phyloP scores from a whole-genome alignment of 257 asterid genomes.

The Solanum arcanum region DNA sequence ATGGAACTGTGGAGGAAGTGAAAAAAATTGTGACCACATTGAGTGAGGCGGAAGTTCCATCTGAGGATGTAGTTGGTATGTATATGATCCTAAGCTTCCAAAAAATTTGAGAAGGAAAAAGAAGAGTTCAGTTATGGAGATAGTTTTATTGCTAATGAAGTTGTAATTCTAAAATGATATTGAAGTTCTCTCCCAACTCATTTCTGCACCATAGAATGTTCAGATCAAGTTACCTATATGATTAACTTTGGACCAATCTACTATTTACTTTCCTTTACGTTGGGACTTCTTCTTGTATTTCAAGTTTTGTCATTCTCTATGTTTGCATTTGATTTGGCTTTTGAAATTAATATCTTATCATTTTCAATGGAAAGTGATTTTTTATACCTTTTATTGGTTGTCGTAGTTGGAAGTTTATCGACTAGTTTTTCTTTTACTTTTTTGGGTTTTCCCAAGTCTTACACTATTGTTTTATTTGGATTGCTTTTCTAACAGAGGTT shows the following conservation, averaged over 20 bases:
- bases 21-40: constrained; percentile 21
- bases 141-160: neutral
- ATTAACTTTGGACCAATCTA: neutral
- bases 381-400: neutral
- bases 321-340: neutral
- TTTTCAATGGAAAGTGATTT: neutral
- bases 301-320: neutral
- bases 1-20: constrained; percentile 26
- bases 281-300: neutral
- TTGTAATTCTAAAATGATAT: neutral
- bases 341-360: neutral
- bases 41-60: constrained; percentile 31
- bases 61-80: constrained; percentile 33
- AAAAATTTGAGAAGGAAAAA: neutral
- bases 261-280: neutral
- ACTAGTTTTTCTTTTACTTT: neutral
- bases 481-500: constrained; percentile 17
- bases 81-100: neutral
- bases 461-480: neutral
- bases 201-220: neutral
- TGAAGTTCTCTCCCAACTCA: neutral
- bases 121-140: neutral
- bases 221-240: neutral
- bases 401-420: neutral
- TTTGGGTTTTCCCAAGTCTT: neutral